Base-by-base conservation (phyloP, 2,329 filamentous ascomycete species). In the Fusarium floridanum region DNA sequence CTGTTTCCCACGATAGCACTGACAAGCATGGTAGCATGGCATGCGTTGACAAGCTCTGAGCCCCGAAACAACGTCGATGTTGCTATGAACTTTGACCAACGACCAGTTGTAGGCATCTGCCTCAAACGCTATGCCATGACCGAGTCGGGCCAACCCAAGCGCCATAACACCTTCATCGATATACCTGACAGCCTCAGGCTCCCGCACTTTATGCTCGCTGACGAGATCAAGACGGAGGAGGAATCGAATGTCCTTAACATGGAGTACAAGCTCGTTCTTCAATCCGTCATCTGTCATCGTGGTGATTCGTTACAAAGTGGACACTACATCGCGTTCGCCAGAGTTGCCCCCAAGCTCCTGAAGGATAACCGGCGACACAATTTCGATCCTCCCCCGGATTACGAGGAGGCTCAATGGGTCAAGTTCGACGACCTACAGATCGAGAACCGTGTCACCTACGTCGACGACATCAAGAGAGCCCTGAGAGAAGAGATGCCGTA, bases 231-330 rank as follows among this genome's bases (percentile, higher is more conserved):
- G 43, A 88, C 92, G 1, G 85, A 88, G 50, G 85, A 89, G 55
- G 85, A 86, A 57, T 78, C 81, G 12, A 90, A 90, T 73, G 92
- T 91, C 0, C 90, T 97, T 4, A 93, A 92, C 78, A 92, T 93
- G n/a, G 96, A 97, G 73, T 98, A 98, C 85, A 97, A 98, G 81
- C 89, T 98, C 12, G 93, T 95, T 3, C 85, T 99, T 60, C 95
- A 98, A 82, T 96, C 95, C 1, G 92, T 97, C 4, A 93, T 99
- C 20, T 98, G 97, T 79, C 97, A 99, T 82, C 91, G 95, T 37
- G 97, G 97, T 9, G 91, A 92, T 37, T 95, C 94, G 0, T 88
- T 97, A 14, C 91, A 97, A 78, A 95, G 94, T 16, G 97, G 97
- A 0, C 97, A 99, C 81, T 99, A 99, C 80, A 90, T 98, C 60